Percentiles rank a stretch among this genome's conserved stretches.
Conservation (phyloP, 768 basidiomycete species). For the Boletus fagicola region DNA sequence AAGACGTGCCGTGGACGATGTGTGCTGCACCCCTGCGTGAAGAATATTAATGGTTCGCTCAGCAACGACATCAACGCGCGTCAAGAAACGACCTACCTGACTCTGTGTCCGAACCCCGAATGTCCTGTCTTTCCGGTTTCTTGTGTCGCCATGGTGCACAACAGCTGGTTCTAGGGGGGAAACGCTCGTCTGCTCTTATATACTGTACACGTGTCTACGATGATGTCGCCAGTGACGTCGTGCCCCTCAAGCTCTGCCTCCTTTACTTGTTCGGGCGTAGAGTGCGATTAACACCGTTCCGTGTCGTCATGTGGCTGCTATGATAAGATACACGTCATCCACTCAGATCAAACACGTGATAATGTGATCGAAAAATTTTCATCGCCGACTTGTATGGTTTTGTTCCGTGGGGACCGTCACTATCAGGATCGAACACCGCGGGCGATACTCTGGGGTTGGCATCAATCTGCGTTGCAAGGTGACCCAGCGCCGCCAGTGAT, state of each 20-base stretch:
- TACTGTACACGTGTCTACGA: conserved; percentile 7
- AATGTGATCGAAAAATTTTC: not conserved
- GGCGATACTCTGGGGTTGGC: not conserved
- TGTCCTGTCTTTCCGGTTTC: conserved; percentile 3
- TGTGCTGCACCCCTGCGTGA: conserved; percentile 35
- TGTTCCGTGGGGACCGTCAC: not conserved
- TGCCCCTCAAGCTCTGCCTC: not conserved
- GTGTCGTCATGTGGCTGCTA: conserved; percentile 19
- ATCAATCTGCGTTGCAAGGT: not conserved
- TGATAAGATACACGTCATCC: not conserved
- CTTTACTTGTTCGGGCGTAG: conserved; percentile 6
- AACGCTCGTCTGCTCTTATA: too few species aligned
- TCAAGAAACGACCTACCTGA: conserved; percentile 7
- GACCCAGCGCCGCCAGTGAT: not conserved
- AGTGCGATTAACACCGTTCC: not conserved
- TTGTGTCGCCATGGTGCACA: conserved; percentile 5
- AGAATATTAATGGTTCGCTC: not conserved
- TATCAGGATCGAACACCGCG: not conserved
- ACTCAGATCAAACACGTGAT: conserved; percentile 10
- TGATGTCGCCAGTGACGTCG: conserved; percentile 23
- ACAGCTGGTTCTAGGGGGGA: not conserved
- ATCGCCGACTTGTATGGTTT: not conserved
- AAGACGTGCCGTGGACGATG: conserved; percentile 35
- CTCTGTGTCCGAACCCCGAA: conserved; percentile 9
- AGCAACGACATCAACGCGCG: not conserved